These are phyloP conservation scores for Fomitopsis palustris DNA, from an alignment of 1,284 basidiomycete genomes.

Conservation along the genomic window DNA sequence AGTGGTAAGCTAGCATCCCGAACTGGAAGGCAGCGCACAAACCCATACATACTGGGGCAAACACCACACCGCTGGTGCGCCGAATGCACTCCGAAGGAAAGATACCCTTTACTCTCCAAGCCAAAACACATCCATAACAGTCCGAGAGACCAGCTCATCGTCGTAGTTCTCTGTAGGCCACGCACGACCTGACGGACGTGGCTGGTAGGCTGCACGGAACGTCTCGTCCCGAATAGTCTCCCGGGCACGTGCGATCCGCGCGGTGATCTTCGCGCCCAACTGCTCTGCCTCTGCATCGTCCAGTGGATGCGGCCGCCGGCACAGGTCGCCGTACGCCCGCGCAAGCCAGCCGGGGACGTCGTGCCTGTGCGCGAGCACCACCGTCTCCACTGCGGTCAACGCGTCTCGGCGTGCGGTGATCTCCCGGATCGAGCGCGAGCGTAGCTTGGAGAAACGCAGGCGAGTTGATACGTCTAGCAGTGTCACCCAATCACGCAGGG, in stretches of 20 bases:
- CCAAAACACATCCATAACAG: slow-evolving; percentile 19
- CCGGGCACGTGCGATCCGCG: slow-evolving; percentile 18
- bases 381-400: slow-evolving; percentile 31
- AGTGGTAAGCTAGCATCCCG: not conserved
- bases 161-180: slow-evolving; percentile 13
- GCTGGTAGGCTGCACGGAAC: slow-evolving; percentile 14
- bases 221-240: slow-evolving; percentile 21
- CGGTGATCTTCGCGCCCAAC: slow-evolving; percentile 27
- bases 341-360: slow-evolving; percentile 35
- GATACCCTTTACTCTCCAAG: not conserved
- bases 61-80: not conserved
- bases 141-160: slow-evolving; percentile 19
- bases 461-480: slow-evolving; percentile 34
- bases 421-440: slow-evolving; percentile 28
- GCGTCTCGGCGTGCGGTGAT: slow-evolving; percentile 22
- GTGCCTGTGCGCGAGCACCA: slow-evolving; percentile 36
- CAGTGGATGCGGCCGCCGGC: slow-evolving; percentile 30
- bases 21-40: not conserved
- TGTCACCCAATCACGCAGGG: slow-evolving; percentile 30
- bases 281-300: slow-evolving; percentile 33
- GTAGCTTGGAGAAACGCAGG: slow-evolving; percentile 29
- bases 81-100: not conserved
- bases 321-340: slow-evolving; percentile 35
- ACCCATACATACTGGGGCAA: not conserved
- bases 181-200: slow-evolving; percentile 12